These are phyloP conservation scores for Pseudocercospora macadamiae DNA, from an alignment of 2,329 filamentous ascomycete genomes.

Conservation along the genomic window DNA sequence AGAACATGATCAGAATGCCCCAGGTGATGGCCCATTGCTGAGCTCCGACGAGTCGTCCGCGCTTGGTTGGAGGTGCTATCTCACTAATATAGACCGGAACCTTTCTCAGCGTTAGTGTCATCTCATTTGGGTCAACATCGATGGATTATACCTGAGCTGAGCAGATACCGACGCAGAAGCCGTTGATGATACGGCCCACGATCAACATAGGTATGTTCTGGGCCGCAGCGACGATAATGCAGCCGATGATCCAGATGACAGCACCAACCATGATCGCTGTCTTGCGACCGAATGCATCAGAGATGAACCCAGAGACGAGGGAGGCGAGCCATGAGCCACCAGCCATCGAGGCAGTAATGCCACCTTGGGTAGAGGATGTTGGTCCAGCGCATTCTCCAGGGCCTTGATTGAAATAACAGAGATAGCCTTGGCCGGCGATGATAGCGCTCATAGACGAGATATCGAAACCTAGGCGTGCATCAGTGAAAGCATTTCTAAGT, in stretches of 20 bases:
- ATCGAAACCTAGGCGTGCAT: slow-evolving; percentile 64
- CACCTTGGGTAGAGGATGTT: slow-evolving; percentile 61
- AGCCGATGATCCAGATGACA: slow-evolving; percentile 58
- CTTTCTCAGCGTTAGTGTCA: too few species aligned
- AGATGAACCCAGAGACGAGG: slow-evolving; percentile 60
- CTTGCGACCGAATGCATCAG: slow-evolving; percentile 60
- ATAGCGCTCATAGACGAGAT: slow-evolving; percentile 71
- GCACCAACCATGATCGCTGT: slow-evolving; percentile 51
- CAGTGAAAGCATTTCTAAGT: not conserved
- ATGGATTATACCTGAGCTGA: slow-evolving; percentile 69
- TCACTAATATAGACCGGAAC: slow-evolving; percentile 72
- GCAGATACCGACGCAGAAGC: slow-evolving; percentile 73
- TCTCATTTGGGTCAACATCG: too few species aligned
- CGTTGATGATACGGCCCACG: slow-evolving; percentile 70
- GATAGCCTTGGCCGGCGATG: slow-evolving; percentile 69
- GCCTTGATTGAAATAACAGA: slow-evolving; percentile 69
- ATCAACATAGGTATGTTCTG: slow-evolving; percentile 73
- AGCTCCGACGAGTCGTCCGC: slow-evolving; percentile 69
- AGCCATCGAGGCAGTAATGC: slow-evolving; percentile 71
- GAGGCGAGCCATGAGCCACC: slow-evolving; percentile 71
- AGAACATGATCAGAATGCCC: slow-evolving; percentile 31
- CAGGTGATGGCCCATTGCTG: slow-evolving; percentile 75
- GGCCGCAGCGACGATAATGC: slow-evolving; percentile 63
- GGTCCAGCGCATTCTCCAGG: slow-evolving; percentile 56
- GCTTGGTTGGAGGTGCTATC: slow-evolving; percentile 60